Evolutionary conservation across 2,329 filamentous ascomycete genomes (phyloP).

Genomic region (Cercospora canescens): DNA sequence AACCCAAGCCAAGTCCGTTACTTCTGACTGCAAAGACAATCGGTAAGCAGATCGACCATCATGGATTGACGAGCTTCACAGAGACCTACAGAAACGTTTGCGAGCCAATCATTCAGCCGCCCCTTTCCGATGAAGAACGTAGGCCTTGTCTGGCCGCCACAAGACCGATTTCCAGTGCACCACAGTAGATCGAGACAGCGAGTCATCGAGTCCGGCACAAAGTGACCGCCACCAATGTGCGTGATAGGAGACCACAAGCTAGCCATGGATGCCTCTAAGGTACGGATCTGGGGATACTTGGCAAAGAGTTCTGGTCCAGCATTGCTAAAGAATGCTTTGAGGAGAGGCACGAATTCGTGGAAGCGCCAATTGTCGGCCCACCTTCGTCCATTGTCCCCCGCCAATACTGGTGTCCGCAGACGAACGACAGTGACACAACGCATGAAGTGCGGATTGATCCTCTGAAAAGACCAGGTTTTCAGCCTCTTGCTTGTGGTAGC

Average conservation of each 20-base stretch:
- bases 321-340: not conserved
- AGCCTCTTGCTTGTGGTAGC: not conserved
- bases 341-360: not conserved
- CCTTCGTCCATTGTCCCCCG: too few species aligned
- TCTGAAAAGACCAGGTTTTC: not conserved
- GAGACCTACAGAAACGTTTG: not conserved
- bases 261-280: not conserved
- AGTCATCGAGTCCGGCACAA: not conserved
- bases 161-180: not conserved
- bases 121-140: not conserved
- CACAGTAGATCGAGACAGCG: slow-evolving; percentile 1
- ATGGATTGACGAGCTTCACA: not conserved
- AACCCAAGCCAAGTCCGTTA: not conserved
- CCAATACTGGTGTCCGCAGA: not conserved
- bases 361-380: not conserved
- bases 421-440: not conserved
- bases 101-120: slow-evolving; percentile 2
- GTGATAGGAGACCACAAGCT: not conserved
- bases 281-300: not conserved
- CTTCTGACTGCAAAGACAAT: not conserved
- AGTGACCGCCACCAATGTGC: not conserved
- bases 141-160: not conserved
- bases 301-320: not conserved
- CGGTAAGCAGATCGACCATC: not conserved
- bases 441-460: not conserved